phyloP scores from a whole-genome alignment of 2,329 filamentous ascomycete genomes.

The Fusarium temperatum region DNA sequence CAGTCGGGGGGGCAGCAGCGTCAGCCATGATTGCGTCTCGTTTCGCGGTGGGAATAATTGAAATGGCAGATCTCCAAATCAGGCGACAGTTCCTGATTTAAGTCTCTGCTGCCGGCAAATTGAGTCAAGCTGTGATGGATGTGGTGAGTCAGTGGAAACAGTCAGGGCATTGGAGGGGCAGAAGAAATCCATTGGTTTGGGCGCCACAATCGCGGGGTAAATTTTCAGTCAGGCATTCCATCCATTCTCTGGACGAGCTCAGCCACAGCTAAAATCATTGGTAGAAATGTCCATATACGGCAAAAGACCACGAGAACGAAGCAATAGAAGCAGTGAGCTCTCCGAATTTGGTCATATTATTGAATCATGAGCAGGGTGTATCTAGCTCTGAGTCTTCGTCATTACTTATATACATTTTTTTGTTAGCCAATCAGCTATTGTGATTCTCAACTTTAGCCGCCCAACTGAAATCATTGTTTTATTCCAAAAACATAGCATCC shows the following conservation, averaged over 20 bases:
- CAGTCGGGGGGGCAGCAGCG: constrained; percentile 51
- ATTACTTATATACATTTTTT: constrained; percentile 42
- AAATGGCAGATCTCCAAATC: constrained; percentile 16
- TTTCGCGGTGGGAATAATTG: constrained; percentile 1
- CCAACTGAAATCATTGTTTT: constrained; percentile 21
- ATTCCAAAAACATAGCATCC: constrained; percentile 64
- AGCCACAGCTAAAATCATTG: constrained; percentile 21
- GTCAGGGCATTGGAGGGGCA: constrained; percentile 46
- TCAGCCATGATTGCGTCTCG: constrained; percentile 44
- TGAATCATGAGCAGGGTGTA: constrained; percentile 41
- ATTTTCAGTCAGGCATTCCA: constrained; percentile 31
- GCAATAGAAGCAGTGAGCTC: neutral
- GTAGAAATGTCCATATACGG: neutral
- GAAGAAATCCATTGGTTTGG: constrained; percentile 30
- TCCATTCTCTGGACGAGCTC: constrained; percentile 15
- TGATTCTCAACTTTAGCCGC: neutral
- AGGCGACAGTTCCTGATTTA: constrained; percentile 19
- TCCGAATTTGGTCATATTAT: constrained; percentile 45
- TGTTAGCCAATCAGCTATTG: constrained; percentile 7
- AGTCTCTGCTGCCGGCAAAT: constrained; percentile 30
- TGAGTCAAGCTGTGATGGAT: constrained; percentile 33
- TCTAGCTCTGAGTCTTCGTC: constrained; percentile 42
- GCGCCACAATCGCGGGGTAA: constrained; percentile 46
- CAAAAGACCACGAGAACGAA: neutral
- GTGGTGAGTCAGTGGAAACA: constrained; percentile 42